Evolutionary conservation across 768 basidiomycete species (phyloP).

Genomic region (Xerocomellus intermedius): DNA sequence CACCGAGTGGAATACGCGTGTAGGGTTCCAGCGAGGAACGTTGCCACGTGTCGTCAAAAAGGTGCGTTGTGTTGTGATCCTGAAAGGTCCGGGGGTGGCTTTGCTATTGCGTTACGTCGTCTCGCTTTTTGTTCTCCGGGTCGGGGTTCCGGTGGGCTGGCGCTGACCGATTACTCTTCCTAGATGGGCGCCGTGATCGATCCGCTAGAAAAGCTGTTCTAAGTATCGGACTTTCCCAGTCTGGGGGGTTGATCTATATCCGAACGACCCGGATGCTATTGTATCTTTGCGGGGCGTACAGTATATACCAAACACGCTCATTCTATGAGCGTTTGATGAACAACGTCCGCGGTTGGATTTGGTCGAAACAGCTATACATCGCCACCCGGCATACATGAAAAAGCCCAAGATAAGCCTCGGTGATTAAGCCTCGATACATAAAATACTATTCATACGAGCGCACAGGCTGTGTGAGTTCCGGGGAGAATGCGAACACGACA

Average conservation of each 20-base stretch:
- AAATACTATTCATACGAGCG: background rate
- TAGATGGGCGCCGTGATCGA: constrained; percentile 73
- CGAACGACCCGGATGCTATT: background rate
- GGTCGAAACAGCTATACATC: background rate
- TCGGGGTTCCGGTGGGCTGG: background rate
- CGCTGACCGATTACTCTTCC: constrained; percentile 8
- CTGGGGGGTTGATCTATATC: background rate
- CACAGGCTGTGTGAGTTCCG: background rate
- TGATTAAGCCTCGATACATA: constrained; percentile 18
- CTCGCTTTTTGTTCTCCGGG: too few relatives aligned
- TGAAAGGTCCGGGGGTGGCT: background rate
- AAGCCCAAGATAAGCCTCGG: constrained; percentile 2
- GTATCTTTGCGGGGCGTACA: background rate
- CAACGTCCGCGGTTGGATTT: too few relatives aligned
- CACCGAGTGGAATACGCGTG: constrained; percentile 89
- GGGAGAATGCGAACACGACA: background rate
- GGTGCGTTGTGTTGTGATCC: constrained; percentile 38
- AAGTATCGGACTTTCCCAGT: background rate
- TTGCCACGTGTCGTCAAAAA: constrained; percentile 86
- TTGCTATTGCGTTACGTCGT: background rate
- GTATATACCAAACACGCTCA: background rate
- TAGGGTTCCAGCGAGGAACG: constrained; percentile 80
- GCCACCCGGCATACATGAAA: constrained; percentile 3
- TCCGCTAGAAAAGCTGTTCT: constrained; percentile 58
- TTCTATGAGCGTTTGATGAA: background rate